Base-by-base conservation (phyloP, 2,329 filamentous ascomycete genomes). In the Sporothrix sp. region DNA sequence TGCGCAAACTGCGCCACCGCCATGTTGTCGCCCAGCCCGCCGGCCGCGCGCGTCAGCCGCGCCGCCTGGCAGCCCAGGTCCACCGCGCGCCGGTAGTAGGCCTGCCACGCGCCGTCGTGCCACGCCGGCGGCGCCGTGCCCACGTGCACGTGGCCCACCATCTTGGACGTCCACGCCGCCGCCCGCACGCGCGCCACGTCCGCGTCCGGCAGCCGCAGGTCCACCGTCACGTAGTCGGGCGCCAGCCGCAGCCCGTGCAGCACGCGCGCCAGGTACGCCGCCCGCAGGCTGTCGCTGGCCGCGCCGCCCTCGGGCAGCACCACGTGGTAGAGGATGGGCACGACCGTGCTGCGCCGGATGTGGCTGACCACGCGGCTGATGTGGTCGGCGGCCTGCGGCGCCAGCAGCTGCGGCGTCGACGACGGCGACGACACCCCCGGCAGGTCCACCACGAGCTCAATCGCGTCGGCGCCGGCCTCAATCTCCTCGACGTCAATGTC, bases 161-260 rank as follows among this genome's bases (percentile, higher is more conserved):
- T 70, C 52, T 78, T 79, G 5, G 77, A 80, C 10, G 71, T 68
- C 2, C 79, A 79, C 60, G 73, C 74, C 48, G 67, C 66, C 20
- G 65, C 62, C 7, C 82, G 65, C 14, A 82, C 65, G 16, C 71
- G 68, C 7, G 65, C 61, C 9, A 82, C 62, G 8, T 74, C 58
- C 1, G 66, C 63, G 42, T 78, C 70, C 27, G 70, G 72, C 27
- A 79, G 70, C 20, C 76, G 73, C 11, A 86, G 63, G 59, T 85
- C 81, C 5, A 85, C 65, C n/a, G 77, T 79, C 40, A 81, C 59
- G 56, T 79, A 86, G 48, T 85, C 81, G 1, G 82, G 79, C 0
- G 75, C 79, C 32, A 86, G 69, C 16, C 81, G 76, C 16, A 85
- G 66, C 4, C 81, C 82, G 57, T 84, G 78, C 27, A 76, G 71